These are phyloP conservation scores for Polyporus tsugae DNA, from an alignment of 1,284 basidiomycete genomes.

Conservation along the genomic window DNA sequence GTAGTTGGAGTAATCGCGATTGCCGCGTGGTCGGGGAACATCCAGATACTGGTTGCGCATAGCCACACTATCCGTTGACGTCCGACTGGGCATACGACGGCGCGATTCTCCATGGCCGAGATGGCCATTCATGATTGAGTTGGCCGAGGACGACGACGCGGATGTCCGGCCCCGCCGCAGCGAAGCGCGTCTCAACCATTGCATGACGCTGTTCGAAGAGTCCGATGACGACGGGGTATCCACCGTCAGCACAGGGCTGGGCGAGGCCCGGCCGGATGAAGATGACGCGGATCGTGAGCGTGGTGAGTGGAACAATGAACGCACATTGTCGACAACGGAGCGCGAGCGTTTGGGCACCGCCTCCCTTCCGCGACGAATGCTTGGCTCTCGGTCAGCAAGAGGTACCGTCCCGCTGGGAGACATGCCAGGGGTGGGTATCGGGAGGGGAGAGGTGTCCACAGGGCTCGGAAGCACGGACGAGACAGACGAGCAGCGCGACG, in stretches of 20 bases:
- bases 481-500: slow-evolving; percentile 57
- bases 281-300: slow-evolving; percentile 33
- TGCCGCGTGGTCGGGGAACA: slow-evolving; percentile 10
- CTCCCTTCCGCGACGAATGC: slow-evolving; percentile 29
- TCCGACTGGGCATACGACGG: not conserved
- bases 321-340: slow-evolving; percentile 59
- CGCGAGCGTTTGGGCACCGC: slow-evolving; percentile 52
- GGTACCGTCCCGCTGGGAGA: slow-evolving; percentile 37
- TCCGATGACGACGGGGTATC: slow-evolving; percentile 35
- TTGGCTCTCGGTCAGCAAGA: slow-evolving; percentile 15
- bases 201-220: slow-evolving; percentile 47
- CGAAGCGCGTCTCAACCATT: slow-evolving; percentile 56
- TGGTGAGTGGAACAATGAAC: slow-evolving; percentile 50
- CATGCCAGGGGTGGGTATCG: slow-evolving; percentile 37
- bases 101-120: not conserved
- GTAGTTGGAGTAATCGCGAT: slow-evolving; percentile 12
- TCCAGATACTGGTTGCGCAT: slow-evolving; percentile 12
- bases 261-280: slow-evolving; percentile 26
- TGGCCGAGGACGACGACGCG: slow-evolving; percentile 28
- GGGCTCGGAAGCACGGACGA: slow-evolving; percentile 50
- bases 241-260: slow-evolving; percentile 23
- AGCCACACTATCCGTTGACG: slow-evolving; percentile 23
- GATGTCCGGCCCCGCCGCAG: slow-evolving; percentile 58
- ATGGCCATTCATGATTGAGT: slow-evolving; percentile 27
- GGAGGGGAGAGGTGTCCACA: slow-evolving; percentile 33